phyloP scores from a whole-genome alignment of 2,329 filamentous ascomycete species.

The Thielaviopsis punctulata region DNA sequence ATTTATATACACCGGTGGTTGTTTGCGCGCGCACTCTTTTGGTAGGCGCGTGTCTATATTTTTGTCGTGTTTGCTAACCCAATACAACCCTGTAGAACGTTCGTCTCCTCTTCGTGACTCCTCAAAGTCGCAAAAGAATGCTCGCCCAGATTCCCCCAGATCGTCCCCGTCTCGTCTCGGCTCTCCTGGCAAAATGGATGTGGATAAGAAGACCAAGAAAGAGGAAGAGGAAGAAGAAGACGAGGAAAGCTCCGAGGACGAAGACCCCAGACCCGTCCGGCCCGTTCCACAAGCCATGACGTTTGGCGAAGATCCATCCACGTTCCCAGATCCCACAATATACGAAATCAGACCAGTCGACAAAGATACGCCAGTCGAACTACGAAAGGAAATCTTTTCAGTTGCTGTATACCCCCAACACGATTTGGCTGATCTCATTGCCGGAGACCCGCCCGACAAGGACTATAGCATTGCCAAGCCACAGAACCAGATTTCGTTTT shows the following conservation, averaged over 20 bases:
- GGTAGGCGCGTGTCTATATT: background rate
- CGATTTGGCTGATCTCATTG: conserved; percentile 69
- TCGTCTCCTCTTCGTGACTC: conserved; percentile 36
- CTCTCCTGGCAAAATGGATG: conserved; percentile 39
- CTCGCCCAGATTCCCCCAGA: conserved; percentile 40
- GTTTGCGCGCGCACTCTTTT: too few species aligned
- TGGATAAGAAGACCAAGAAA: conserved; percentile 34
- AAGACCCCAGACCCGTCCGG: conserved; percentile 42
- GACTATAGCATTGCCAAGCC: conserved; percentile 94
- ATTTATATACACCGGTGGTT: too few species aligned
- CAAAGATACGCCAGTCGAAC: conserved; percentile 17
- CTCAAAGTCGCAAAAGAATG: conserved; percentile 32
- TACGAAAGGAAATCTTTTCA: conserved; percentile 74
- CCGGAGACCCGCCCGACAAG: conserved; percentile 77
- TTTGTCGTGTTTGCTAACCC: conserved; percentile 11
- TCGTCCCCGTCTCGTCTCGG: conserved; percentile 33
- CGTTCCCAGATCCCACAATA: conserved; percentile 79
- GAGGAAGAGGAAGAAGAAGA: conserved; percentile 23
- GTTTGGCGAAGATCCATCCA: conserved; percentile 81
- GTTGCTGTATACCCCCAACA: conserved; percentile 68
- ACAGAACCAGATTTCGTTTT: conserved; percentile 82
- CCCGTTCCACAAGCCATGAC: conserved; percentile 65
- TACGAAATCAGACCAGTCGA: conserved; percentile 80
- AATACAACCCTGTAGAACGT: conserved; percentile 24
- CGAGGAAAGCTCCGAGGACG: conserved; percentile 33